Percentiles rank a stretch among this genome's conserved stretches.
phyloP scores from a whole-genome alignment of 2,329 filamentous ascomycete genomes.

The Coleophoma eucalyptorum region DNA sequence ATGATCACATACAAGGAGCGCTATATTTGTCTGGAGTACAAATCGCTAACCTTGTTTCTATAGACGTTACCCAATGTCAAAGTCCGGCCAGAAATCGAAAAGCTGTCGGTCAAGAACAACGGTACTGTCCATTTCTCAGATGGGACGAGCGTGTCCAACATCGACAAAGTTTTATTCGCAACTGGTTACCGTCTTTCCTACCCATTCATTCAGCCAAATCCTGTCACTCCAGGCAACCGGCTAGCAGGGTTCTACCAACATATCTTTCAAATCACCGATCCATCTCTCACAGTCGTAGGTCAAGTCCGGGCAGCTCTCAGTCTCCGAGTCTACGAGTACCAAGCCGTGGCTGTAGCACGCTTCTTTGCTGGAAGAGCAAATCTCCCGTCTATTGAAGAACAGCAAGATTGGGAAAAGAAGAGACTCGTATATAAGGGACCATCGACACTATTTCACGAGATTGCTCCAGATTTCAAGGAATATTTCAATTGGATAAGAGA shows the following conservation, averaged over 20 bases:
- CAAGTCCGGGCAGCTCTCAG: constrained; percentile 53
- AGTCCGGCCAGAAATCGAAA: background rate
- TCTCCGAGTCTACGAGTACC: constrained; percentile 65
- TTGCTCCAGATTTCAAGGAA: constrained; percentile 54
- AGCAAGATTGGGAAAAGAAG: constrained; percentile 51
- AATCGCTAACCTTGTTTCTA: no score
- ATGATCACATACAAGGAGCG: no score
- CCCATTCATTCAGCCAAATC: constrained; percentile 47
- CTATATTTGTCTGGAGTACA: no score
- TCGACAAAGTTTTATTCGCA: constrained; percentile 61
- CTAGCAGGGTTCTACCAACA: constrained; percentile 52
- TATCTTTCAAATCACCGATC: constrained; percentile 48
- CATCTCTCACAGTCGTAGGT: constrained; percentile 51
- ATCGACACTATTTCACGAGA: constrained; percentile 46
- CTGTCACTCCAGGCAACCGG: constrained; percentile 42
- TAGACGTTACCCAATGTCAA: background rate
- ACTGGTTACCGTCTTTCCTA: constrained; percentile 61
- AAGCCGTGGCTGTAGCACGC: constrained; percentile 56
- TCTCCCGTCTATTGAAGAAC: constrained; percentile 43
- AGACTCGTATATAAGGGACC: constrained; percentile 48
- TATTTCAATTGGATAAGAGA: constrained; percentile 54
- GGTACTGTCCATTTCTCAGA: constrained; percentile 49
- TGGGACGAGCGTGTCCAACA: constrained; percentile 42
- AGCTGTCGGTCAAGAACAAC: background rate
- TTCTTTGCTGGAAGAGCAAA: constrained; percentile 48